phyloP scores from a whole-genome alignment of 768 basidiomycete genomes.

The Tricholoma furcatifolium region DNA sequence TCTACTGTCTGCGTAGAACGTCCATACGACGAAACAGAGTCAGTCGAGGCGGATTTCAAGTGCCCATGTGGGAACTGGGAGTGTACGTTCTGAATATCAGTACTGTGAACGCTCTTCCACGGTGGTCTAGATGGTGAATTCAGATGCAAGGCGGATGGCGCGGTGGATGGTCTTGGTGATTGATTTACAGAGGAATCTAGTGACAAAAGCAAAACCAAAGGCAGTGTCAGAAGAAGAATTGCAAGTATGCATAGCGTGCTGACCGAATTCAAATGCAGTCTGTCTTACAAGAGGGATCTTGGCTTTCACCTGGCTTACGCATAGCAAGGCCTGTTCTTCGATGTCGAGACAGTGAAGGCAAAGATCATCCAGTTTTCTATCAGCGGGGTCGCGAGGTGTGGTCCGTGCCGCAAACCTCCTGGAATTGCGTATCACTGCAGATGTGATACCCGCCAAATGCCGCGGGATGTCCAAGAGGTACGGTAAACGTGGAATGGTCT shows the following conservation, averaged over 20 bases:
- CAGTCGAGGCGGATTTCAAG: constrained; percentile 54
- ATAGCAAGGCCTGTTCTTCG: constrained; percentile 64
- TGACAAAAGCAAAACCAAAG: constrained; percentile 10
- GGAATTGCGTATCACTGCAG: constrained; percentile 70
- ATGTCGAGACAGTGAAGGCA: constrained; percentile 64
- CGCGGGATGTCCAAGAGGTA: constrained; percentile 76
- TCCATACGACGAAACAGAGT: constrained; percentile 44
- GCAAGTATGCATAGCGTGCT: background rate
- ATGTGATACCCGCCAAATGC: constrained; percentile 74
- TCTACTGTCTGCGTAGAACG: constrained; percentile 21
- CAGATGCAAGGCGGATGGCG: constrained; percentile 37
- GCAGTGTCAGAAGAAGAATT: background rate
- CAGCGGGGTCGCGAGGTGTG: constrained; percentile 32
- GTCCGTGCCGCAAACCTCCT: constrained; percentile 36
- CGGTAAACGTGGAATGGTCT: constrained; percentile 72
- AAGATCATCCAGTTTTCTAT: constrained; percentile 50
- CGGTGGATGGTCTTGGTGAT: constrained; percentile 46
- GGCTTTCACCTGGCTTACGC: constrained; percentile 62
- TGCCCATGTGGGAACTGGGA: constrained; percentile 29
- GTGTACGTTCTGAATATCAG: constrained; percentile 17
- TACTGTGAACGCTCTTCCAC: constrained; percentile 17
- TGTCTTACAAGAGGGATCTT: constrained; percentile 31
- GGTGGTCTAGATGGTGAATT: constrained; percentile 21
- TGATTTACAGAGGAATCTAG: constrained; percentile 15
- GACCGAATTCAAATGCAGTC: constrained; percentile 9